A percentile compares a stretch with the other conserved stretches of the same genome.
These are phyloP conservation scores for Sarcodon sp. DNA, from an alignment of 768 basidiomycete genomes.

Conservation along the genomic window DNA sequence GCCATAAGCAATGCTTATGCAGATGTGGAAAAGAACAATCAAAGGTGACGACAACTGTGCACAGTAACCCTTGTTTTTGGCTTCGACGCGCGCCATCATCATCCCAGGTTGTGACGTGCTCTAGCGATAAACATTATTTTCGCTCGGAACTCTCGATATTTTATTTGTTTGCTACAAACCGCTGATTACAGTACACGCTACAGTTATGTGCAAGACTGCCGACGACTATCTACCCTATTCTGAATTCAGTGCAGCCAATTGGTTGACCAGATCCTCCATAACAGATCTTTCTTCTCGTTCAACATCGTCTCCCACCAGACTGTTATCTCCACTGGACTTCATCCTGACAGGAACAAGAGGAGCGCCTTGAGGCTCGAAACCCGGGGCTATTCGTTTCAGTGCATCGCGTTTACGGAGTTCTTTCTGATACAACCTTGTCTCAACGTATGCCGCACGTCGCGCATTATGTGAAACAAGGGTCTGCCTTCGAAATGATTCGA, in stretches of 20 bases:
- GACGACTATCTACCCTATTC: neutral
- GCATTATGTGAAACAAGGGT: constrained; percentile 54
- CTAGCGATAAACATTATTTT: no score
- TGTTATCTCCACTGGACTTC: constrained; percentile 10
- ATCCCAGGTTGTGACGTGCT: no score
- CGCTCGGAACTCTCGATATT: no score
- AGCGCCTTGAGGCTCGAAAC: constrained; percentile 57
- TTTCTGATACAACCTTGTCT: constrained; percentile 65
- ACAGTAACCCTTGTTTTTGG: no score
- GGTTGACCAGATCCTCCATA: constrained; percentile 78
- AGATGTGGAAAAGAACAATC: no score
- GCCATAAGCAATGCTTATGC: constrained; percentile 14
- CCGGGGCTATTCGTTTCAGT: constrained; percentile 68
- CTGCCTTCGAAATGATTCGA: constrained; percentile 60
- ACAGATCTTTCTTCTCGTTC: constrained; percentile 29
- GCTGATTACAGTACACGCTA: neutral
- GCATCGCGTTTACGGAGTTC: constrained; percentile 50
- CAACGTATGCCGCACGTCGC: constrained; percentile 60
- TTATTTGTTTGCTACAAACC: no score
- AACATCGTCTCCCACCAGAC: constrained; percentile 1
- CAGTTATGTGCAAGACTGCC: neutral
- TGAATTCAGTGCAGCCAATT: constrained; percentile 57
- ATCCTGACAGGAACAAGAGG: constrained; percentile 43
- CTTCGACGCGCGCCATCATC: no score
- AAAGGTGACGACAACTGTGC: no score